These are phyloP conservation scores for Arachis monticola DNA, from an alignment of 331 rosid genomes.

Conservation along the genomic window DNA sequence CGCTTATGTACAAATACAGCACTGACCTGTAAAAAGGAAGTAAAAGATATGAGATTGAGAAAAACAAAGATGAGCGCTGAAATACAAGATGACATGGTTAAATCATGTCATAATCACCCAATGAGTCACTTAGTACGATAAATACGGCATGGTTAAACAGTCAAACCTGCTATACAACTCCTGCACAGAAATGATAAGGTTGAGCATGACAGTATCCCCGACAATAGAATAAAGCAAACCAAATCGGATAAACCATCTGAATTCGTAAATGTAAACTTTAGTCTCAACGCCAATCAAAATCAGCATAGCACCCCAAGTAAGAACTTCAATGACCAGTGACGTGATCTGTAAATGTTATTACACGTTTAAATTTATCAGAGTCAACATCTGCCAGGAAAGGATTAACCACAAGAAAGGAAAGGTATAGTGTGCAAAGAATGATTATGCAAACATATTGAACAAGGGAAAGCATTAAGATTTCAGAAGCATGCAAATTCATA, in stretches of 20 bases:
- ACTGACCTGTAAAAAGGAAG: slow-evolving; percentile 62
- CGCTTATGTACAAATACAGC: slow-evolving; percentile 76
- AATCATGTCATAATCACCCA: slow-evolving; percentile 18
- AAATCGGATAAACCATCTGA: slow-evolving; percentile 89
- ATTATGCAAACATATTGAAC: slow-evolving; percentile 3
- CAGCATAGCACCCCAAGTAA: slow-evolving; percentile 83
- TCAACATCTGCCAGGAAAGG: slow-evolving; percentile 23
- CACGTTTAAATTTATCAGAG: slow-evolving; percentile 38
- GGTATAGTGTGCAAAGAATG: slow-evolving; percentile 4
- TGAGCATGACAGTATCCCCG: slow-evolving; percentile 82
- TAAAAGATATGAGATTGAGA: slow-evolving; percentile 30
- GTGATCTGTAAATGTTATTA: slow-evolving; percentile 56
- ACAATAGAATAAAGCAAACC: slow-evolving; percentile 76
- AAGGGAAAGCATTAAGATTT: slow-evolving; percentile 22
- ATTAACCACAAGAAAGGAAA: slow-evolving; percentile 32
- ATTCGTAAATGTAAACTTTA: slow-evolving; percentile 71
- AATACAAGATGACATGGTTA: background rate
- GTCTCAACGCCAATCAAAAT: slow-evolving; percentile 77
- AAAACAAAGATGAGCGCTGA: background rate
- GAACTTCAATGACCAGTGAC: slow-evolving; percentile 62
- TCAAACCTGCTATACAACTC: slow-evolving; percentile 73
- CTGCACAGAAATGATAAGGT: slow-evolving; percentile 67
- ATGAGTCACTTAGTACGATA: slow-evolving; percentile 25
- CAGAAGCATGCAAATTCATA: slow-evolving; percentile 21
- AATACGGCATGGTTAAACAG: slow-evolving; percentile 5